Evolutionary conservation across 1,139 yeast genomes (phyloP).

Genomic region (Kodamaea arcana): DNA sequence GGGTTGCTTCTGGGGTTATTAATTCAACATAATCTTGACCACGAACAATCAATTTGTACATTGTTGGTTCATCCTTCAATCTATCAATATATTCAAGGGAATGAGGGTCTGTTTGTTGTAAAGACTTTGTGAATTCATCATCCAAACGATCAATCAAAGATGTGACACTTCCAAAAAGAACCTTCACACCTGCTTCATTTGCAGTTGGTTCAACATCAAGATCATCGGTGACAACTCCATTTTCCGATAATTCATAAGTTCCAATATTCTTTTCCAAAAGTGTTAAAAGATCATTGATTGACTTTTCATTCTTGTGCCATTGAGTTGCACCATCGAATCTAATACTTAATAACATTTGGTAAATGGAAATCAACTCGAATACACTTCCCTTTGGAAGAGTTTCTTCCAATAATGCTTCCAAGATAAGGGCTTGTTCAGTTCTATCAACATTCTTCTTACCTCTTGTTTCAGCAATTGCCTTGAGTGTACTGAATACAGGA

Average conservation of each 20-base stretch:
- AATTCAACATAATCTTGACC: slow-evolving; percentile 82
- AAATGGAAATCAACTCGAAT: slow-evolving; percentile 75
- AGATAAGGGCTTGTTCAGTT: slow-evolving; percentile 65
- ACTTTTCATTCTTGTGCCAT: slow-evolving; percentile 71
- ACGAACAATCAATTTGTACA: slow-evolving; percentile 75
- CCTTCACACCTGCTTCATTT: slow-evolving; percentile 61
- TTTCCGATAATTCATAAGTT: slow-evolving; percentile 70
- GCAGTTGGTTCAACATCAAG: slow-evolving; percentile 73
- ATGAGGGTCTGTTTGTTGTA: slow-evolving; percentile 90
- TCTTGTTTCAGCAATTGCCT: slow-evolving; percentile 78
- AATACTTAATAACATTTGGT: slow-evolving; percentile 79
- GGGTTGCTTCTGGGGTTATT: slow-evolving; percentile 45
- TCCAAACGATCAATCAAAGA: slow-evolving; percentile 90
- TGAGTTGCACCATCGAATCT: slow-evolving; percentile 80
- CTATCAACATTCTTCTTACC: slow-evolving; percentile 94
- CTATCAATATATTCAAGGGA: slow-evolving; percentile 91
- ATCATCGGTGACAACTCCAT: slow-evolving; percentile 74
- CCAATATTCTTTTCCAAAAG: slow-evolving; percentile 60
- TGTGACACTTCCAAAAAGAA: slow-evolving; percentile 78
- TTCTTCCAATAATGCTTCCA: slow-evolving; percentile 57
- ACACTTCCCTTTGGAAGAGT: slow-evolving; percentile 29
- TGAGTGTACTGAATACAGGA: slow-evolving; percentile 68
- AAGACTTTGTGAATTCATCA: slow-evolving; percentile 86
- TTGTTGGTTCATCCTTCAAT: slow-evolving; percentile 77
- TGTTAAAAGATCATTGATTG: slow-evolving; percentile 59